A percentile compares a stretch with the other conserved stretches of the same genome.
Evolutionary conservation across 1,139 yeast species (phyloP).

Genomic region (Pichia sp.): DNA sequence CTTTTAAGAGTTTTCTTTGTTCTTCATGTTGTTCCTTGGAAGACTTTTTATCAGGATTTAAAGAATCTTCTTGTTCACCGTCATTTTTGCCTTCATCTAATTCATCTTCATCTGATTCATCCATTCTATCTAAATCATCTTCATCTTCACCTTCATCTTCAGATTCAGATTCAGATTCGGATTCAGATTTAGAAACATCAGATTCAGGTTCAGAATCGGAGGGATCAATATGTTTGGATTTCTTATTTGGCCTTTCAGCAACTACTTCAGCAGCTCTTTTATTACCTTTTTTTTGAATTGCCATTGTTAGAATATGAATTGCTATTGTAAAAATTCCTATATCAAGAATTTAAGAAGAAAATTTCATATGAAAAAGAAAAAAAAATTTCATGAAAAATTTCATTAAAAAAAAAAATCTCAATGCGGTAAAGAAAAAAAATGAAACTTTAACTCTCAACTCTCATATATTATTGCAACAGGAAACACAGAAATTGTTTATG

Average conservation of each 20-base stretch:
- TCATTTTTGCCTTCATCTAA: slow-evolving; percentile 17
- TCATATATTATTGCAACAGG: no score
- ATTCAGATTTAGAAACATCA: slow-evolving; percentile 13
- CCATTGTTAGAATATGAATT: slow-evolving; percentile 12
- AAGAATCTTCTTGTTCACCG: slow-evolving; percentile 22
- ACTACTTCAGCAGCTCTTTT: slow-evolving; percentile 21
- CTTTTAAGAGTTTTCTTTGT: slow-evolving; percentile 70
- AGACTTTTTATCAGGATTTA: slow-evolving; percentile 36
- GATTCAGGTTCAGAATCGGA: slow-evolving; percentile 7
- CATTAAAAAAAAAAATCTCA: background rate
- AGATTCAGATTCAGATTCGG: slow-evolving; percentile 10
- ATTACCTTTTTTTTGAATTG: slow-evolving; percentile 18
- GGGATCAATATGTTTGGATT: slow-evolving; percentile 14
- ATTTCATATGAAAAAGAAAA: background rate
- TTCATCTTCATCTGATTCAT: slow-evolving; percentile 9
- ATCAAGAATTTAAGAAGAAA: background rate
- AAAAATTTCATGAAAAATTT: background rate
- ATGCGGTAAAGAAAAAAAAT: background rate
- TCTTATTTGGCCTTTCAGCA: slow-evolving; percentile 16
- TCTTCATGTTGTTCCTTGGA: slow-evolving; percentile 75
- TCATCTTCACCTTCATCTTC: slow-evolving; percentile 27
- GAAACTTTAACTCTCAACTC: background rate
- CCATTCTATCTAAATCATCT: slow-evolving; percentile 3
- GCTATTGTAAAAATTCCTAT: background rate
- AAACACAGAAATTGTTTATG: no score